Base-by-base conservation (phyloP, 129 eudicot species). In the Lonicera japonica region DNA sequence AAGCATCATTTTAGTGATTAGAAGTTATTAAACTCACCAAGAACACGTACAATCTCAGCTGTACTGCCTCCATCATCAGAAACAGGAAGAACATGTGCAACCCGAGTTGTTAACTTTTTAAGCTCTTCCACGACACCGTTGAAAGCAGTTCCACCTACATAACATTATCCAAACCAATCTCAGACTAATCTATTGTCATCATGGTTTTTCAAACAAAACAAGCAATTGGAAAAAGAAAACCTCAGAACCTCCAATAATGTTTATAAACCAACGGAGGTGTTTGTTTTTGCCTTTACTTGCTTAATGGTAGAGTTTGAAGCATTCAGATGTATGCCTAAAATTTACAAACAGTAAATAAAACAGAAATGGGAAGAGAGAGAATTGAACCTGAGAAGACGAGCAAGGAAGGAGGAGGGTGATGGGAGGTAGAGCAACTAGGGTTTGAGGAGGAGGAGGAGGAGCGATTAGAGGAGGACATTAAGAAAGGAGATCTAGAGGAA, bases 31-130 rank as follows among this genome's bases (percentile, higher is more conserved):
- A 63, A 54, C 59, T 67, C 52, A 90, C 98, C 98, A 67, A 92
- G 86, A 80, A 92, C 96, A 21, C 98, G 96, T 57, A 92, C 98
- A 73, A 92, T 92, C 78, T 92, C 98, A 41, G 98, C 98, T 56
- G 98, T 92, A 70, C 98, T 92, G 61, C 98, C 98, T 51, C 98
- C 98, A 58, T 91, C 98, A 80, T 91, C 98, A 59, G 98, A 91
- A 71, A 91, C 98, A 63, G 98, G 98, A 39, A 91, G 95, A 66
- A 91, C 90, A 74, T 91, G 98, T 62, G 95, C 95, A 62, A 91
- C 98, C 24, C 78, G 71, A 46, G 96, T 87, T 40, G 98, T 91
- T 56, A 91, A 70, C 66, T 74, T 78, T 74, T 91, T 91, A 57
- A 91, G 84, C 86, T 91, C 98, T 74, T 91, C 98, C 67, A 87